Base-by-base conservation (phyloP, 2,329 filamentous ascomycete genomes). In the Talaromyces sp. region DNA sequence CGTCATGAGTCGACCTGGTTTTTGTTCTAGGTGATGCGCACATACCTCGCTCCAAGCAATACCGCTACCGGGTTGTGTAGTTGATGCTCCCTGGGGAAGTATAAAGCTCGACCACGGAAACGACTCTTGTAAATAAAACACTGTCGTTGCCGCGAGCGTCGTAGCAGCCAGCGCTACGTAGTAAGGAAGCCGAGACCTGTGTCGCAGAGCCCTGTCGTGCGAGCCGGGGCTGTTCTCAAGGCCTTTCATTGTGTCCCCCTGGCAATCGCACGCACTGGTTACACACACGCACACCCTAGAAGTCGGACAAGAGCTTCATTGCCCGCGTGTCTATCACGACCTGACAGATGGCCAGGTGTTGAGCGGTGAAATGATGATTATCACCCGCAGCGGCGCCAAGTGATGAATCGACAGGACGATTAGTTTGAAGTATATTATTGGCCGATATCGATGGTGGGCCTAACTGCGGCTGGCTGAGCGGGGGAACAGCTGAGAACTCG, bases 21-120 rank as follows among this genome's bases (percentile, higher is more conserved):
- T 16, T 14, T 40, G 12, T 30, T 18, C 5, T n/a, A 30, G 23
- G 16, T 34, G 34, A 57, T 14, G 4, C 5, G n/a, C 16, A 44
- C 47, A 36, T 57, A 61, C 60, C 55, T 61, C 30, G 36, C 28
- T 57, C 60, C 60, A 61, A 34, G 31, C 54, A 10, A 61, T 57
- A 7, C 47, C 44, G 4, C 14, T 6, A 28, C 16, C 5, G 16
- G 10, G 5, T 53, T n/a, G 23, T 23, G 50, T 9, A 16, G 23
- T 10, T 53, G 27, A 12, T 31, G 16, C 27, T 9, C 1, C 50
- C 7, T 30, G 50, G 12, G 14, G 31, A n/a, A 31, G 4, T 1
- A n/a, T 7, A 10, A 30, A 12, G 8, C 14, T 53, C 18, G 50
- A n/a, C 50, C 27, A 31, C 9, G 18, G 14, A 30, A 30, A 5